phyloP scores from a whole-genome alignment of 2,329 filamentous ascomycete species.

The Uncinocarpus reesii region DNA sequence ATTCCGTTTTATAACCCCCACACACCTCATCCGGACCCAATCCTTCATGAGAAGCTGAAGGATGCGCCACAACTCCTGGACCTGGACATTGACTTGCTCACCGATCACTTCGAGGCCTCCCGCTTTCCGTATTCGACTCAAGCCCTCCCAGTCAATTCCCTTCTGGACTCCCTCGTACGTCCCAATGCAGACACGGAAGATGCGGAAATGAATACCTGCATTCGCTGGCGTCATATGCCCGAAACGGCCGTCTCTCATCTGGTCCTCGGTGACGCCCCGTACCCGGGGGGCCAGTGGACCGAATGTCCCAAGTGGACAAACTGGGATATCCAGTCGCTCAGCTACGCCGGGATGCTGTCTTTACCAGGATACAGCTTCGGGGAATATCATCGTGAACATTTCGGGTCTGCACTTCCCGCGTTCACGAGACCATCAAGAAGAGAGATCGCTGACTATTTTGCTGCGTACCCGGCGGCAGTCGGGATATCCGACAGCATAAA shows the following conservation, averaged over 20 bases:
- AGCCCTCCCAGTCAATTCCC: conserved; percentile 49
- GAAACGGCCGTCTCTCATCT: conserved; percentile 44
- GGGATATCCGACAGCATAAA: conserved; percentile 42
- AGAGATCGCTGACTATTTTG: conserved; percentile 47
- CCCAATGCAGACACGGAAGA: conserved; percentile 51
- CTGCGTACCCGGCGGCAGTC: conserved; percentile 44
- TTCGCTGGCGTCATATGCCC: conserved; percentile 46
- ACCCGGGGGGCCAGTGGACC: conserved; percentile 51
- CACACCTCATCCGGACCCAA: conserved; percentile 46
- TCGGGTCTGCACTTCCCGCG: conserved; percentile 37
- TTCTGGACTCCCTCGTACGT: conserved; percentile 50
- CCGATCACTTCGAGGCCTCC: conserved; percentile 48
- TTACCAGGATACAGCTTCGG: conserved; percentile 50
- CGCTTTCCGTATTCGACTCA: conserved; percentile 52
- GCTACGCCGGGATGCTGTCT: conserved; percentile 53
- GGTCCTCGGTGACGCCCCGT: conserved; percentile 42
- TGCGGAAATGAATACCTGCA: conserved; percentile 40
- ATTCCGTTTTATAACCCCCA: conserved; percentile 46
- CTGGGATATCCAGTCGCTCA: conserved; percentile 49
- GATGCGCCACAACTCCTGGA: conserved; percentile 40
- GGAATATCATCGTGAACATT: conserved; percentile 39
- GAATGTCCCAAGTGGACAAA: conserved; percentile 44
- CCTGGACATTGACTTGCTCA: conserved; percentile 40
- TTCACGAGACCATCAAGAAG: conserved; percentile 47
- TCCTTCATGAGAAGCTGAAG: conserved; percentile 48